Base-by-base conservation (phyloP, 78 protist species). In the Planoprotostelium fungivorum region DNA sequence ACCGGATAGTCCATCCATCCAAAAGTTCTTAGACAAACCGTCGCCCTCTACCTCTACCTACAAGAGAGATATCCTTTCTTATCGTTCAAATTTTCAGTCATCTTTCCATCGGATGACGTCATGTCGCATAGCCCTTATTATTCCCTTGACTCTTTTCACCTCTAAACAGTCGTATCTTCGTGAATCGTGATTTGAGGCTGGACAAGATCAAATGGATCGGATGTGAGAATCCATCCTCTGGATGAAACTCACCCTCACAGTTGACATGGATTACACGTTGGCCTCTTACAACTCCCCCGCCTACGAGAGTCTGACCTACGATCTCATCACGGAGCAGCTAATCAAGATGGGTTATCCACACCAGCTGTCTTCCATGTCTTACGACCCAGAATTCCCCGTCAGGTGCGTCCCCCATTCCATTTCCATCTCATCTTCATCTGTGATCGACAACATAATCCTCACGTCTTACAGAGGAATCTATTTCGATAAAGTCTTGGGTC, bases 221-320 rank as follows among this genome's bases (percentile, higher is more conserved):
- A 35, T 94, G 94, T 92, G 89, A 29, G 91, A 85, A 38, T 51
- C 5, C 1, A 36, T 38, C 31, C 86, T 16, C 36, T 0, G 36
- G 35, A 25, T 38, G 16, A 16, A 28, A 39, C 1, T n/a, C 35
- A 34, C 35, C 36, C 89, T 39, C 73, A 1, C 37, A 92, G 94
- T 89, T 28, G 95, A 93, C 86, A 94, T 94, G 96, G 96, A 94
- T 88, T 91, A 94, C 88, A 94, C 96, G 28, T 84, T 94, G 37
- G 94, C 94, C 63, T 89, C 88, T 51, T 94, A 94, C 84, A 91
- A 94, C 85, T 89, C 93, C 84, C 94, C 94, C 36, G 92, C 90
- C 37, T 91, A 87, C 87, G 96, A 91, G 88, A 89, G 89, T 28
- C 93, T 94, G 88, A 85, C 91, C 23, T 94, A 94, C 89, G 87